Evolutionary conservation across 2,329 filamentous ascomycete species (phyloP), one percentile per base, ranked within the genome.

Genomic region (Gaeumannomyces sp.): DNA sequence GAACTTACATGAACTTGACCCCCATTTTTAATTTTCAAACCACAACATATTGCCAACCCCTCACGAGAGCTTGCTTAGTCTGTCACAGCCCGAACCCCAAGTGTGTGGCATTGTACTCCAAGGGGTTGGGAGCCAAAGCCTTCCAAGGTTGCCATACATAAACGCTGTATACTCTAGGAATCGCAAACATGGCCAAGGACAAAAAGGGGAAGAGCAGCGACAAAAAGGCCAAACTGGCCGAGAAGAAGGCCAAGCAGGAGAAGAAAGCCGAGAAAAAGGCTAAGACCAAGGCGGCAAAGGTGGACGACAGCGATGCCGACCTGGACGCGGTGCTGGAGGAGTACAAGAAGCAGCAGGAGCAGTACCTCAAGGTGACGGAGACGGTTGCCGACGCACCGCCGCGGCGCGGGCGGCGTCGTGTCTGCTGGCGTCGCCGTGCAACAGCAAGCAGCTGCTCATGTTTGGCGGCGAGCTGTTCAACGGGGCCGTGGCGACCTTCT

Each of bases 391-490:
- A 87, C 29, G 85, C 80, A 3, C 90, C 93, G 25, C 95, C 95
- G 1, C 86, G 87, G 85, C 93, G 28, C 87, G 95, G 63, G 87
- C 90, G 28, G 94, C 93, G 8, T 86, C 92, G 10, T 92, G 91
- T 0, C 79, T 99, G 66, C 83, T 97, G 69, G 92, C 92, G 27
- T 94, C 90, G 56, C 95, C 95, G 1, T 86, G 89, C 38, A 94
- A 96, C 77, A 86, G 85, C 71, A 96, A 95, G 76, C 93, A 96
- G 74, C 79, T 99, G 65, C 88, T 98, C 69, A 79, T 98, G 6
- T 99, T 96, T 76, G 95, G 94, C 22, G 95, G 95, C 69, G 95
- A 99, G 80, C 96, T 93, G 73, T 98, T 92, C 79, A 96, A 98
- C 77, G 95, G 95, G 5, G 90, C 91, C 2, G 80, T 95, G 65